Evolutionary conservation across 163 green algal genomes (phyloP).

Genomic region (Scenedesmus sp.): DNA sequence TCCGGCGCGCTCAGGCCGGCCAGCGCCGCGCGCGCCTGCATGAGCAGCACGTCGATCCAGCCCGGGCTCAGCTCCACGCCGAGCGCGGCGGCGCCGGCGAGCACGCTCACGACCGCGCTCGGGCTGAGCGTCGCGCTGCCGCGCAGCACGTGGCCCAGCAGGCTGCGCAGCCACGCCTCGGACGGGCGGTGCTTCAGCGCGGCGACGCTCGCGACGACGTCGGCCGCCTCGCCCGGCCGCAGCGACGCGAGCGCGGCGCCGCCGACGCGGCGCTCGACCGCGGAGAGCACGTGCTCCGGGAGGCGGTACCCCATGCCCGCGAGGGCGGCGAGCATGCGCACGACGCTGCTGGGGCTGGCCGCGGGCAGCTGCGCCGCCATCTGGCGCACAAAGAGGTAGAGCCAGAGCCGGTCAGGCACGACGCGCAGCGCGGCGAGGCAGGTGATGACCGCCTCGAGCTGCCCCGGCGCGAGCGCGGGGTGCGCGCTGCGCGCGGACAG

Average conservation of each 20-base stretch:
- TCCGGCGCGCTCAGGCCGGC: slow-evolving; percentile 2
- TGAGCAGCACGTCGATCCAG: slow-evolving; percentile 36
- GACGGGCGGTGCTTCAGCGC: slow-evolving; percentile 5
- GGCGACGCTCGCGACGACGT: slow-evolving; percentile 11
- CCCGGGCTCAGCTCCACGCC: slow-evolving; percentile 4
- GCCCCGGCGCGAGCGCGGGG: slow-evolving; percentile 15
- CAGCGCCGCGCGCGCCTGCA: slow-evolving; percentile 32
- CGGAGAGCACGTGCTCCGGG: slow-evolving; percentile 14
- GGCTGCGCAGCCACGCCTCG: slow-evolving; percentile 28
- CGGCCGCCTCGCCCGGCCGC: slow-evolving; percentile 4
- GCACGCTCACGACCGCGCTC: neutral
- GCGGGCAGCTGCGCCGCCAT: slow-evolving; percentile 26
- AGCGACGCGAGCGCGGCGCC: slow-evolving; percentile 7
- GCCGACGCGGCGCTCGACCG: slow-evolving; percentile 19
- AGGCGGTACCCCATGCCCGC: slow-evolving; percentile 22
- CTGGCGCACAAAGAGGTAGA: slow-evolving; percentile 45
- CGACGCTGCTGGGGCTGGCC: neutral
- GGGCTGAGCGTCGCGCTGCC: slow-evolving; percentile 20
- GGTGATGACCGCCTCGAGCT: slow-evolving; percentile 38
- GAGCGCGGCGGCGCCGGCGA: slow-evolving; percentile 8
- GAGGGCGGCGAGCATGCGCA: slow-evolving; percentile 18
- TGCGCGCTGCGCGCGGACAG: slow-evolving; percentile 26
- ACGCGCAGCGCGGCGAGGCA: slow-evolving; percentile 30
- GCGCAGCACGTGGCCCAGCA: slow-evolving; percentile 20
- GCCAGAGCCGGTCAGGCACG: slow-evolving; percentile 31